Base-by-base conservation (phyloP, 75 land plant genomes). In the Cryptomeria japonica region DNA sequence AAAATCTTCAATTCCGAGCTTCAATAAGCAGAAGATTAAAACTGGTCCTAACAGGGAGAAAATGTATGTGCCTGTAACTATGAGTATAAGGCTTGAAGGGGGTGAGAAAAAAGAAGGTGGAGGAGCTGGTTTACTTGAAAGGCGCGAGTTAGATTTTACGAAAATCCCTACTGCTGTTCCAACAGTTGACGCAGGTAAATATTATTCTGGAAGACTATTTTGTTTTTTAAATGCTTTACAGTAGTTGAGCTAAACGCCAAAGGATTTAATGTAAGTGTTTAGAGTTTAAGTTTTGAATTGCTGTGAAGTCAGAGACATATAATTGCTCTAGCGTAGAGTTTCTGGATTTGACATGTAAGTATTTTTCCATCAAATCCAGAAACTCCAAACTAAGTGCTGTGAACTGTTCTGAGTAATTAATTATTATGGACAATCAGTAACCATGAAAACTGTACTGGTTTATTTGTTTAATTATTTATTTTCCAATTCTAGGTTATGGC, bases 41-140 rank as follows among this genome's bases (percentile, higher is more conserved):
- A 25, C 5, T 25, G 70, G 70, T 25, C 7, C 9, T 64, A 64
- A 64, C 8, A 25, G 70, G 70, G 70, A 6, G 2, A 25, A 28
- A 4, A 18, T 3, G 38, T 36, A 0, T 77, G 16, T 38, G 22
- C 25, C 7, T 77, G 22, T 38, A 37, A 77, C 5, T 77, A 38
- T 77, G 42, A 37, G 7, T 77, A 38, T 36, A 77, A 77, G 80
- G 41, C 22, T 77, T 9, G 80, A 36, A 77, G 80, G 6, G 37
- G 80, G 22, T 15, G 22, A 14, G 15, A 18, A 37, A 37, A 37
- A 18, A 77, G 37, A 42, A 37, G 42, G 80, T 15, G 88, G 90
- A 41, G 92, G 92, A 12, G 86, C 91, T 56, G 70, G 91, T 56
- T 91, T 91, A 70, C 86, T 91, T 76, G 92, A 89, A 64, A 64